Evolutionary conservation across 2,329 filamentous ascomycete genomes (phyloP).

Genomic region (Eurotiales sp.): DNA sequence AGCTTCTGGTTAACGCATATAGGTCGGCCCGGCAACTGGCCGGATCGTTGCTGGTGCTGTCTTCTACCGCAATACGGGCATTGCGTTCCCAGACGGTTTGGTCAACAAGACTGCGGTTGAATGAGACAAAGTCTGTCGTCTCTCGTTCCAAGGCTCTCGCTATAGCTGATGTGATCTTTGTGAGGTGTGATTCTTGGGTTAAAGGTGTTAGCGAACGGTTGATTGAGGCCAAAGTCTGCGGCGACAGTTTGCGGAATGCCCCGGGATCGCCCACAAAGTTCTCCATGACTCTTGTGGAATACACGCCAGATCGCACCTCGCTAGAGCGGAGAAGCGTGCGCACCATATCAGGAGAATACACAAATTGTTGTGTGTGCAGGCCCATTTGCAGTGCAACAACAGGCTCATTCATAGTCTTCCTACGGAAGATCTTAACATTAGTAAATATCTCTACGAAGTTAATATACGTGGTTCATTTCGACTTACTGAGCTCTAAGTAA

Average conservation of each 20-base stretch:
- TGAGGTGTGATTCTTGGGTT: conserved; percentile 46
- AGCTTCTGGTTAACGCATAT: conserved; percentile 53
- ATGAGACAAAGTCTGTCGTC: conserved; percentile 57
- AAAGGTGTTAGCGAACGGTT: conserved; percentile 40
- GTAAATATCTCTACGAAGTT: too few species aligned
- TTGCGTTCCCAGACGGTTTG: conserved; percentile 60
- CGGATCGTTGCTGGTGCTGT: conserved; percentile 33
- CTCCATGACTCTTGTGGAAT: conserved; percentile 34
- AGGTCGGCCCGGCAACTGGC: conserved; percentile 51
- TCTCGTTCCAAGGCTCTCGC: conserved; percentile 41
- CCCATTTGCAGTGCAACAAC: conserved; percentile 50
- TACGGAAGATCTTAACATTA: conserved; percentile 18
- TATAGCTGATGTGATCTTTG: conserved; percentile 36
- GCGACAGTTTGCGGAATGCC: conserved; percentile 32
- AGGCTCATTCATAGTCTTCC: conserved; percentile 35
- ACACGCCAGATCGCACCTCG: conserved; percentile 24
- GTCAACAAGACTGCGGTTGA: conserved; percentile 57
- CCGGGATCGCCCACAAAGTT: conserved; percentile 44
- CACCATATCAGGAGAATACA: conserved; percentile 48
- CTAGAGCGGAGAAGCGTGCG: conserved; percentile 36
- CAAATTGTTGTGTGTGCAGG: conserved; percentile 48
- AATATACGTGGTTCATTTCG: conserved; percentile 9
- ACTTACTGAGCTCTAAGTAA: conserved; percentile 41
- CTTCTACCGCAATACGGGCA: conserved; percentile 42
- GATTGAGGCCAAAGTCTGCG: conserved; percentile 32